Percentiles rank a stretch among this genome's conserved stretches.
Evolutionary conservation across 108 stramenopile genomes (phyloP).

Genomic region (Fragilariopsis cylindrus): DNA sequence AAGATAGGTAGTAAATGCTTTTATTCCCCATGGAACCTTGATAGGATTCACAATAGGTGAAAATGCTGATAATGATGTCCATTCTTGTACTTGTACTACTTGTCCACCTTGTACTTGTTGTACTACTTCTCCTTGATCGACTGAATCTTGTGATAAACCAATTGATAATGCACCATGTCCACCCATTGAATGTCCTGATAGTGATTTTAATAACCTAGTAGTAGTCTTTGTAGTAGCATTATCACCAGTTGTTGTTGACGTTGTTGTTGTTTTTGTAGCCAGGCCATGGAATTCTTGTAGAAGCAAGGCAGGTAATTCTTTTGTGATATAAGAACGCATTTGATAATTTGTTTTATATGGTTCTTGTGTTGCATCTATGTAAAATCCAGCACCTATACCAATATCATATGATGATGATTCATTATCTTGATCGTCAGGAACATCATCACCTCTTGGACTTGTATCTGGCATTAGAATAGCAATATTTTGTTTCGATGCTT

Average conservation of each 20-base stretch:
- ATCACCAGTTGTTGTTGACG: constrained; percentile 54
- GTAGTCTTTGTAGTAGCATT: not conserved
- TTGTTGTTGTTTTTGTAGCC: constrained; percentile 36
- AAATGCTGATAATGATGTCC: constrained; percentile 84
- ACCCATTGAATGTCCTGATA: constrained; percentile 20
- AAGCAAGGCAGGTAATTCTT: constrained; percentile 54
- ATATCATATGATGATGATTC: constrained; percentile 57
- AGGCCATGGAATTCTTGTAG: constrained; percentile 22
- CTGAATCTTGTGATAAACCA: constrained; percentile 63
- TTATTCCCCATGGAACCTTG: constrained; percentile 90
- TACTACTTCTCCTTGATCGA: too few relatives aligned
- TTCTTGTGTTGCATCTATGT: constrained; percentile 63
- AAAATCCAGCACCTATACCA: constrained; percentile 76
- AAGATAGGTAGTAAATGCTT: constrained; percentile 93
- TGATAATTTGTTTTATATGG: constrained; percentile 38
- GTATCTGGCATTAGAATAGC: constrained; percentile 77
- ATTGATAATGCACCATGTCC: constrained; percentile 89
- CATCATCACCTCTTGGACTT: constrained; percentile 50
- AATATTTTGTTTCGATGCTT: constrained; percentile 61
- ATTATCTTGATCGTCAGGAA: constrained; percentile 41
- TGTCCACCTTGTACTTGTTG: too few relatives aligned
- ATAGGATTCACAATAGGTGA: constrained; percentile 96
- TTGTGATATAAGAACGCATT: constrained; percentile 71
- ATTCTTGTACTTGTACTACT: not conserved
- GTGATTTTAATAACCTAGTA: not conserved